Evolutionary conservation across 2,329 filamentous ascomycete species (phyloP).

Genomic region (Apiospora pterosperma): DNA sequence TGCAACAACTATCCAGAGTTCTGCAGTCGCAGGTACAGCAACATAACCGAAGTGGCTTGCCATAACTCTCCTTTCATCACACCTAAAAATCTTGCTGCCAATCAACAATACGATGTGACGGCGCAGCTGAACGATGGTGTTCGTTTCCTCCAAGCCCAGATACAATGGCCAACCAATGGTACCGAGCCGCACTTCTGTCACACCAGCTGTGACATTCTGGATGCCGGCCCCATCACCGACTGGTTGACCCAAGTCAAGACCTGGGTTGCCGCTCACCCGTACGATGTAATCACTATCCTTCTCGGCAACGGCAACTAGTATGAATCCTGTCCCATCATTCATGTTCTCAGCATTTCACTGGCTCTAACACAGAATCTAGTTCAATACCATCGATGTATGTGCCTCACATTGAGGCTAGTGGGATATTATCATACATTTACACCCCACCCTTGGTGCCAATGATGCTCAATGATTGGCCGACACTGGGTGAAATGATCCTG

Average conservation of each 20-base stretch:
- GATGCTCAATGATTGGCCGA: constrained; percentile 76
- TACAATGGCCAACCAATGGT: constrained; percentile 52
- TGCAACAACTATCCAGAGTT: constrained; percentile 80
- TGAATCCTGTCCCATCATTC: constrained; percentile 6
- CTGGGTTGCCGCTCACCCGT: constrained; percentile 76
- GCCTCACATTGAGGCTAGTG: constrained; percentile 65
- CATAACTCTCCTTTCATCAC: constrained; percentile 81
- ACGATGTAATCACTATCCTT: constrained; percentile 83
- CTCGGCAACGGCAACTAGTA: constrained; percentile 77
- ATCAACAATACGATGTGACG: constrained; percentile 66
- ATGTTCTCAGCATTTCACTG: background rate
- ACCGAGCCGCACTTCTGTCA: constrained; percentile 74
- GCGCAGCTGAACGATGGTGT: constrained; percentile 76
- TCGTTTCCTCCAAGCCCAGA: constrained; percentile 61
- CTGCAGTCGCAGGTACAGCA: constrained; percentile 73
- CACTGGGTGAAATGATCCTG: constrained; percentile 72
- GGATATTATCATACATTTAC: constrained; percentile 72
- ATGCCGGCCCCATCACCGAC: constrained; percentile 72
- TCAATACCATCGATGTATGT: constrained; percentile 62
- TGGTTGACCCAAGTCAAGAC: constrained; percentile 66
- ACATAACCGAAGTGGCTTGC: constrained; percentile 73
- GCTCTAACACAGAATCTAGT: constrained; percentile 14
- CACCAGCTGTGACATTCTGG: constrained; percentile 75
- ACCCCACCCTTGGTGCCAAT: constrained; percentile 68
- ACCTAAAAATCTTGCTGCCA: constrained; percentile 68